phyloP scores from a whole-genome alignment of 345 rosid genomes.

The Pelargonium nanum region DNA sequence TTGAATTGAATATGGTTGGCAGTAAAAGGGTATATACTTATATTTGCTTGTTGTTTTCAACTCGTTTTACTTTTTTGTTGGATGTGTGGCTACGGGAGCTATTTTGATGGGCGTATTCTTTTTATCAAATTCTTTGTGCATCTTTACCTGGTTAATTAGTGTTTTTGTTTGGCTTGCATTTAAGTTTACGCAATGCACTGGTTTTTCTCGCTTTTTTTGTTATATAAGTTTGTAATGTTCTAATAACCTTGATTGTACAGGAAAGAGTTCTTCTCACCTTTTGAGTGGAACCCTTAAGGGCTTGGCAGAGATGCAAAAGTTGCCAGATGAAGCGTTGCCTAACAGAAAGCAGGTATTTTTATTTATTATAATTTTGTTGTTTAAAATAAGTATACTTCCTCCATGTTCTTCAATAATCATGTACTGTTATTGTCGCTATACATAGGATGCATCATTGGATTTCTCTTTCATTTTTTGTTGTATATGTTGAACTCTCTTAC shows the following conservation, averaged over 20 bases:
- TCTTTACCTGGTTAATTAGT: not conserved
- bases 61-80: not conserved
- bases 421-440: not conserved
- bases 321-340: conserved; percentile 82
- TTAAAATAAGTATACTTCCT: too few relatives aligned
- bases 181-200: too few relatives aligned
- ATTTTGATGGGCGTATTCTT: not conserved
- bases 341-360: conserved; percentile 65
- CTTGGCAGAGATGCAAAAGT: conserved; percentile 68
- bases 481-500: not conserved
- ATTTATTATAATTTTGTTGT: not conserved
- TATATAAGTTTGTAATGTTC: not conserved
- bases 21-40: not conserved
- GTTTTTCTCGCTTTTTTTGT: not conserved
- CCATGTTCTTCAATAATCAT: too few relatives aligned
- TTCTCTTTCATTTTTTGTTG: not conserved
- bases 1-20: not conserved
- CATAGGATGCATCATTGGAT: not conserved
- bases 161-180: not conserved
- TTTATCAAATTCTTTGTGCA: not conserved
- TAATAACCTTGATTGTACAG: conserved; percentile 24
- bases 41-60: not conserved
- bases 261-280: conserved; percentile 57
- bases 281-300: conserved; percentile 66
- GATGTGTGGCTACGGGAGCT: not conserved